A percentile compares a stretch with the other conserved stretches of the same genome.
Evolutionary conservation across 2,329 filamentous ascomycete genomes (phyloP).

Genomic region (Colletotrichum trifolii): DNA sequence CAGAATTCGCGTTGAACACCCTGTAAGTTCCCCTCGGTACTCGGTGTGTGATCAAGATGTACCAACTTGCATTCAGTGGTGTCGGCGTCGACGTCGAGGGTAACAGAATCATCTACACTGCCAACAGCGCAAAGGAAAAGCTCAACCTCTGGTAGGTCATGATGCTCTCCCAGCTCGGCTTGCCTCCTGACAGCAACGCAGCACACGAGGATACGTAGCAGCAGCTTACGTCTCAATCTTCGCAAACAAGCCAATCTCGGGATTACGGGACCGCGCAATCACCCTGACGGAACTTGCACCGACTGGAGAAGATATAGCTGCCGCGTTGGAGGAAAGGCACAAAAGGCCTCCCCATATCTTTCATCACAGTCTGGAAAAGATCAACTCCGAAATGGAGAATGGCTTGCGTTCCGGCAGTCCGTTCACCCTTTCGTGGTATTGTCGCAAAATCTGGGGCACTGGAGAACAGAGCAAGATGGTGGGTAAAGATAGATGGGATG

Average conservation of each 20-base stretch:
- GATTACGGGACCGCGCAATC: constrained; percentile 40
- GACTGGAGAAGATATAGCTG: constrained; percentile 41
- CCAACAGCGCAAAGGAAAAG: constrained; percentile 2
- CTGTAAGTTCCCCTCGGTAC: constrained; percentile 3
- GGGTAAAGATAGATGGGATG: constrained; percentile 42
- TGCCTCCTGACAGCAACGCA: not conserved
- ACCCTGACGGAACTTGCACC: constrained; percentile 41
- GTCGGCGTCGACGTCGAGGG: constrained; percentile 18
- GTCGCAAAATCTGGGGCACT: constrained; percentile 43
- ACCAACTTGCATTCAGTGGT: not conserved
- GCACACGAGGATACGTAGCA: constrained; percentile 43
- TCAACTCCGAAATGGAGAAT: constrained; percentile 39
- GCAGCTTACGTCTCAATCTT: constrained; percentile 44
- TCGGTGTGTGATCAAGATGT: no score
- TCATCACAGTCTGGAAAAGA: constrained; percentile 40
- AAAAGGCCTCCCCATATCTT: constrained; percentile 35
- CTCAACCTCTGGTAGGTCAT: constrained; percentile 17
- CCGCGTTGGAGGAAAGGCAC: constrained; percentile 38
- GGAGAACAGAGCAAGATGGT: constrained; percentile 38
- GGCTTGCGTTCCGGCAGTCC: constrained; percentile 36
- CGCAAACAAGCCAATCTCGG: constrained; percentile 37
- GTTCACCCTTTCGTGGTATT: constrained; percentile 41
- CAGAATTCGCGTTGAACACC: constrained; percentile 41
- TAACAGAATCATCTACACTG: constrained; percentile 15
- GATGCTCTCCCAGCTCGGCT: rapidly evolving